phyloP scores from a whole-genome alignment of 2,329 filamentous ascomycete species.

The Hymenoscyphus repandus region DNA sequence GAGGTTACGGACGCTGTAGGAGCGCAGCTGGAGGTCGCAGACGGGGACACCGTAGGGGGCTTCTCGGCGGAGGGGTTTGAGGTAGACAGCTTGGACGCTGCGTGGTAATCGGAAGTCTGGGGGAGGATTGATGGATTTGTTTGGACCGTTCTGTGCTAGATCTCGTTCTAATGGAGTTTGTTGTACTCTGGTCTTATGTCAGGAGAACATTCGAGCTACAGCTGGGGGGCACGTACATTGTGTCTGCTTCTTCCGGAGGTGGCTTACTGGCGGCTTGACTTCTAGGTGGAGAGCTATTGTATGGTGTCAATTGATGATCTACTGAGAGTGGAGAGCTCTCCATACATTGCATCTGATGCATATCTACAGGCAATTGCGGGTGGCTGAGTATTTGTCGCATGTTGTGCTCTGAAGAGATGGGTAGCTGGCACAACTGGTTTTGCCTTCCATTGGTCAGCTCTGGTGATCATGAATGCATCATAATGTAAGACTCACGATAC shows the following conservation, averaged over 20 bases:
- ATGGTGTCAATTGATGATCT: too few species aligned
- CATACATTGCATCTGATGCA: slow-evolving; percentile 10
- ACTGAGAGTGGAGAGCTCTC: background rate
- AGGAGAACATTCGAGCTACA: too few species aligned
- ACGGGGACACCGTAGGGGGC: slow-evolving; percentile 73
- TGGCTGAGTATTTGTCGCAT: background rate
- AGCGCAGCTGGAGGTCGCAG: slow-evolving; percentile 88
- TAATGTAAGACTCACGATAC: slow-evolving; percentile 10
- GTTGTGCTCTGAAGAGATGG: slow-evolving; percentile 7
- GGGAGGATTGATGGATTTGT: background rate
- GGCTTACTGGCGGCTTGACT: background rate
- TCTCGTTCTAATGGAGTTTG: slow-evolving; percentile 1
- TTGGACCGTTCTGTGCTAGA: background rate
- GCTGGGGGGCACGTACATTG: background rate
- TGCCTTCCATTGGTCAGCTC: slow-evolving; percentile 13
- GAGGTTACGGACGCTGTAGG: slow-evolving; percentile 82
- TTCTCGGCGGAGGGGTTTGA: slow-evolving; percentile 73
- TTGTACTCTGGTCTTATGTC: background rate
- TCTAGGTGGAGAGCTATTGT: too few species aligned
- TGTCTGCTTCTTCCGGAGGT: background rate
- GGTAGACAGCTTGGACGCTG: slow-evolving; percentile 78
- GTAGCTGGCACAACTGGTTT: slow-evolving; percentile 11
- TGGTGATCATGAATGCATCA: background rate
- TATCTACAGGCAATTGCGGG: slow-evolving; percentile 7
- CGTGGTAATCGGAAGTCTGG: slow-evolving; percentile 58